These are phyloP conservation scores for grape (Vitis vinifera) DNA, from an alignment of 164 flowering plant genomes.

Conservation along the genomic window ASM3070453v1 NC_081814.1:3791001-3791500, in stretches of 20 bases:
- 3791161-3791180: not conserved
- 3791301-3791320: conserved; percentile 25
- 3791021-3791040: conserved; percentile 30
- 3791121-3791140: conserved; percentile 40
- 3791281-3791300: conserved; percentile 33
- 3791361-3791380: conserved; percentile 63
- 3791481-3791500: not conserved
- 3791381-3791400: conserved; percentile 75
- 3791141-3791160: conserved; percentile 50
- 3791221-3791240: not conserved
- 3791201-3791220: conserved; percentile 1
- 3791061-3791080: conserved; percentile 74
- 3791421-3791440: conserved; percentile 44
- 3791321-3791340: conserved; percentile 38
- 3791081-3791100: conserved; percentile 74
- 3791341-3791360: conserved; percentile 45
- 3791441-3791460: conserved; percentile 41
- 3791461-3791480: not conserved
- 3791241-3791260: conserved; percentile 27
- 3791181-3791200: not conserved
- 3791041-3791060: conserved; percentile 23
- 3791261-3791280: conserved; percentile 25
- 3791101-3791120: conserved; percentile 57
- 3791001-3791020: conserved; percentile 31
- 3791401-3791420: conserved; percentile 56